Conservation (phyloP, 306 rosid genomes). For the Coriaria nepalensis region DNA sequence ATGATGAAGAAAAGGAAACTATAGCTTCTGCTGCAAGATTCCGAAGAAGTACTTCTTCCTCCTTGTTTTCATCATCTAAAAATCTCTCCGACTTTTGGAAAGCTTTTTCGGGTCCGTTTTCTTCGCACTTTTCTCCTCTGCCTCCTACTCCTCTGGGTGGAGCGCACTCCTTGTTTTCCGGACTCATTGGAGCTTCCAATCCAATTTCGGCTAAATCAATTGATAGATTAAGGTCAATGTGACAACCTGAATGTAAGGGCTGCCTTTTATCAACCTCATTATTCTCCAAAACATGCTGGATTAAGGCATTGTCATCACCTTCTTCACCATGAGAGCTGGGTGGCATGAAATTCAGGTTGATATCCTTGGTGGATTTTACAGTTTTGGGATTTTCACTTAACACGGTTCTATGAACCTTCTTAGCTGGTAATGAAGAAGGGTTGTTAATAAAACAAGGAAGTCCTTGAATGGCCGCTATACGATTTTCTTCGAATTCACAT, state of each 20-base stretch:
- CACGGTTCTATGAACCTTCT: no score
- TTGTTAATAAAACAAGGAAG: slow-evolving; percentile 16
- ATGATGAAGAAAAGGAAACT: slow-evolving; percentile 45
- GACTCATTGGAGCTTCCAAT: slow-evolving; percentile 54
- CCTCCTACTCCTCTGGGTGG: slow-evolving; percentile 39
- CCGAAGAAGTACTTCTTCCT: slow-evolving; percentile 21
- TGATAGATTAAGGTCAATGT: slow-evolving; percentile 51
- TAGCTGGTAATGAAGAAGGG: no score
- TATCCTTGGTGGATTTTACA: no score
- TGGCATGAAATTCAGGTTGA: no score
- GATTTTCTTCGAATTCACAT: slow-evolving; percentile 14
- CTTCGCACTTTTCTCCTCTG: slow-evolving; percentile 28
- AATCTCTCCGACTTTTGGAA: slow-evolving; percentile 18
- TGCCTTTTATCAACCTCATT: slow-evolving; percentile 12
- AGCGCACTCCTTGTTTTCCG: slow-evolving; percentile 55
- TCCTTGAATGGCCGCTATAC: slow-evolving; percentile 16
- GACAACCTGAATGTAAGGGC: slow-evolving; percentile 18
- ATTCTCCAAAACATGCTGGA: slow-evolving; percentile 20
- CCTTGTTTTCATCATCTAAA: slow-evolving; percentile 19
- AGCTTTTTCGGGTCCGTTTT: slow-evolving; percentile 28
- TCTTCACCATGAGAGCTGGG: no score
- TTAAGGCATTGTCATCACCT: no score
- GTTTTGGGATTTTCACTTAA: no score
- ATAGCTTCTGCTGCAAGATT: slow-evolving; percentile 52
- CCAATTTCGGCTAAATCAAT: slow-evolving; percentile 23